Conservation (phyloP, 2,329 filamentous ascomycete species). For the Aspergillus arachidicola region DNA sequence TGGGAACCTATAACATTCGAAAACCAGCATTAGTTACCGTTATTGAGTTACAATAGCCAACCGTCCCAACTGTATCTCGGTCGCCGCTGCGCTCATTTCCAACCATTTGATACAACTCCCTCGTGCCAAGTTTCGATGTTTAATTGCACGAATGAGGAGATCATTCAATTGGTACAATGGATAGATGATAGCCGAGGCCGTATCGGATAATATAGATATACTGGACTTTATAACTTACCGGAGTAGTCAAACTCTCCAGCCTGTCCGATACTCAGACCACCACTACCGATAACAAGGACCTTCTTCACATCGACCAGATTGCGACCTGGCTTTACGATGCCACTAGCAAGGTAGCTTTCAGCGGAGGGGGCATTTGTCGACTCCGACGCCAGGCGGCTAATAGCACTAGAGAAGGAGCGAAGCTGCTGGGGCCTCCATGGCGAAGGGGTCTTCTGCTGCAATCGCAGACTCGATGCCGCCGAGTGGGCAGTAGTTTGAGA, state of each 20-base stretch:
- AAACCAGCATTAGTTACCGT: constrained; percentile 24
- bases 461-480: constrained; percentile 36
- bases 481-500: constrained; percentile 37
- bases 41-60: background rate
- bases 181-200: background rate
- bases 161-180: background rate
- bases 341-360: constrained; percentile 86
- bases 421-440: constrained; percentile 45
- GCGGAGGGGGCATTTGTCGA: constrained; percentile 75
- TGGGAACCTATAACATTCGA: constrained; percentile 70
- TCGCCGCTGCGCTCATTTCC: background rate
- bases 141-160: background rate
- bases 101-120: background rate
- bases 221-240: constrained; percentile 60
- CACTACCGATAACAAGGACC: constrained; percentile 92
- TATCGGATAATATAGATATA: background rate
- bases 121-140: background rate
- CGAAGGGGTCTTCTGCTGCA: constrained; percentile 39
- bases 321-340: constrained; percentile 74
- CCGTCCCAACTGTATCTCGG: background rate
- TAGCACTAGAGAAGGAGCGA: constrained; percentile 46
- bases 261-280: constrained; percentile 94
- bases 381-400: constrained; percentile 42
- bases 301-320: constrained; percentile 91
- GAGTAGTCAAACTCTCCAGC: constrained; percentile 99